These are phyloP conservation scores for Pythium phragmitis DNA, from an alignment of 352 stramenopile species.

Conservation along the genomic window DNA sequence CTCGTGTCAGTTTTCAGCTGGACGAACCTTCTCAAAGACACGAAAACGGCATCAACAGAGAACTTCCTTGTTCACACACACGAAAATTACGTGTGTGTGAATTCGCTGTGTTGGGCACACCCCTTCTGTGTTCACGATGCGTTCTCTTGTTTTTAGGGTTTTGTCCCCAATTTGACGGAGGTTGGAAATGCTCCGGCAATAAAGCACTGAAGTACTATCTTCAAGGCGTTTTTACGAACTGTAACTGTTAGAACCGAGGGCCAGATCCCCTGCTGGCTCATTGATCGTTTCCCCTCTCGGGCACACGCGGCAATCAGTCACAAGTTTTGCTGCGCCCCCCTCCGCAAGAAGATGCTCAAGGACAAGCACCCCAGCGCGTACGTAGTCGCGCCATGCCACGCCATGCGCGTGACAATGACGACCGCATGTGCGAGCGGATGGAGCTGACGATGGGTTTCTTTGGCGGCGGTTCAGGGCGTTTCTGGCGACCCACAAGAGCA, in stretches of 20 bases:
- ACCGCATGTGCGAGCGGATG: background rate
- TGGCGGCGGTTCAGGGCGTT: conserved; percentile 39
- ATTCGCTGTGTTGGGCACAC: no score
- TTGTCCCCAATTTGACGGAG: no score
- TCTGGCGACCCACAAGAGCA: conserved; percentile 90
- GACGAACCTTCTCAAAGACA: no score
- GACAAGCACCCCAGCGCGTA: conserved; percentile 35
- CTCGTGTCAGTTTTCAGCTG: no score
- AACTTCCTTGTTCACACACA: no score
- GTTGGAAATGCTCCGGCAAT: no score
- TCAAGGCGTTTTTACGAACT: background rate
- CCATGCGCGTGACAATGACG: background rate
- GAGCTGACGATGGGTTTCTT: background rate
- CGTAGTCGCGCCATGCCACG: background rate
- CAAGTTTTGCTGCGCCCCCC: background rate
- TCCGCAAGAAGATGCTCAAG: conserved; percentile 26
- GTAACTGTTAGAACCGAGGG: conserved; percentile 4
- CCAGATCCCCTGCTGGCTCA: conserved; percentile 2
- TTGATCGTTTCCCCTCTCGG: conserved; percentile 14
- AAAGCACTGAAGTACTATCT: no score
- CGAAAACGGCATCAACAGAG: no score
- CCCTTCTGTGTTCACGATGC: no score
- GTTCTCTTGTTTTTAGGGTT: no score
- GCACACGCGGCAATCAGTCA: conserved; percentile 22
- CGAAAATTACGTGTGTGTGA: no score